phyloP scores from a whole-genome alignment of 2,329 filamentous ascomycete species.

The Penicillium sp. region DNA sequence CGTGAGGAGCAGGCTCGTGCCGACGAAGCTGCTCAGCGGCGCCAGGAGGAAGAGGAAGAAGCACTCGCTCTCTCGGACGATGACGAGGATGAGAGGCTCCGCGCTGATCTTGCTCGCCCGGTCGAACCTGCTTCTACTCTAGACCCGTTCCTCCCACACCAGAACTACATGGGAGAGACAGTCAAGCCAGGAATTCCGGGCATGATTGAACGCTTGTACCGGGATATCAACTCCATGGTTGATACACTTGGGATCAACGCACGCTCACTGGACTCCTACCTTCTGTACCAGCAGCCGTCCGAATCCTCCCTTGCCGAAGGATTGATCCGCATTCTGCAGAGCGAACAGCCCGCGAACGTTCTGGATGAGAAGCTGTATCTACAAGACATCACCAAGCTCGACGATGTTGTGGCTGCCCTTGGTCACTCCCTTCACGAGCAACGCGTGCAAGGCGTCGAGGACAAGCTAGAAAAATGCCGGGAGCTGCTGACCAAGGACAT shows the following conservation, averaged over 20 bases:
- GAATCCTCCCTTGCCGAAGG: conserved; percentile 53
- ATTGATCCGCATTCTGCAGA: conserved; percentile 42
- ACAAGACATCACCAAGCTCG: conserved; percentile 69
- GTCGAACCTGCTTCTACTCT: conserved; percentile 44
- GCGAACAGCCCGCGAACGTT: conserved; percentile 61
- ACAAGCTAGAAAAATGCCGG: conserved; percentile 66
- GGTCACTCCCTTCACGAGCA: conserved; percentile 63
- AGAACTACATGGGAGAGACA: conserved; percentile 45
- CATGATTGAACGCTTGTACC: conserved; percentile 50
- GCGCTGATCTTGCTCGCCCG: conserved; percentile 44
- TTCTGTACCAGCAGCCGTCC: conserved; percentile 46
- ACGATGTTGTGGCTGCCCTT: conserved; percentile 63
- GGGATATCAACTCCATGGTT: conserved; percentile 72
- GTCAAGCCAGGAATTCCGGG: conserved; percentile 49
- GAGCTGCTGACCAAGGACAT: conserved; percentile 66
- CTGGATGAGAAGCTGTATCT: conserved; percentile 72
- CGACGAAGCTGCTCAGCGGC: conserved; percentile 34
- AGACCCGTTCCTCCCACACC: conserved; percentile 50
- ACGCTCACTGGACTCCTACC: conserved; percentile 58
- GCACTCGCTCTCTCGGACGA: conserved; percentile 44
- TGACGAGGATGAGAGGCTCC: conserved; percentile 49
- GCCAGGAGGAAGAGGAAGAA: conserved; percentile 33
- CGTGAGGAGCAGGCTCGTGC: conserved; percentile 31
- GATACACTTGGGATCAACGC: conserved; percentile 87
- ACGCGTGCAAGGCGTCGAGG: conserved; percentile 64